Base-by-base conservation (phyloP, 345 rosid genomes). In the Turritis glabra region DNA sequence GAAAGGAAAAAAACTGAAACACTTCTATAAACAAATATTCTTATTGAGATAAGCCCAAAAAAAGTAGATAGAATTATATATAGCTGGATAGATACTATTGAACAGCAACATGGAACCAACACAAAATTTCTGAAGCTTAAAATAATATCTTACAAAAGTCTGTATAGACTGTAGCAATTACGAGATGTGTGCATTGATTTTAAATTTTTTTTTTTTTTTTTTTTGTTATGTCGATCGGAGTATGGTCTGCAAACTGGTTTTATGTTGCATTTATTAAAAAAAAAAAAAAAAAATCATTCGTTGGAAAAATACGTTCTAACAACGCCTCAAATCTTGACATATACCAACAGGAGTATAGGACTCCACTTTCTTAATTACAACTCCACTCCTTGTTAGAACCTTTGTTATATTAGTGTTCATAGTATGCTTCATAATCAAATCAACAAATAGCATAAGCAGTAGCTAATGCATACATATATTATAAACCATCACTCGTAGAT, bases 371-470 rank as follows among this genome's bases (percentile, higher is more conserved):
- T 67, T 53, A 32, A 50, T 33, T 13, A 48, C 25, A 11, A 18
- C 8, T 30, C 8, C 12, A 56, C 25, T 7, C 10, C 29, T 52
- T 27, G 53, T 11, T 22, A 30, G 47, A 30, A 30, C 35, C 32
- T 71, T 8, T 57, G 58, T 33, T 59, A 14, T 69, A 21, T 18
- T 57, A 57, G 22, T 17, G 30, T 35, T n/a, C 10, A 35, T 23
- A 46, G 57, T 57, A 46, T 15, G 1, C 21, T 35, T 25, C 66
- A 11, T 44, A 32, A 8, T 50, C 56, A 33, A 29, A 3, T 48
- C 38, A 60, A n/a, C 54, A 52, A 51, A 52, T 2, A 41, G 27
- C 54, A 52, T 3, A 40, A 52, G 18, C 37, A 71, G 73, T 43
- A 69, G 65, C 57, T 46, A 25, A 30, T 44, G 33, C 55, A 30